Percentiles rank a stretch among this genome's conserved stretches.
Conservation (phyloP, 2,329 filamentous ascomycete species). For the Sclerotinia subarctica region DNA sequence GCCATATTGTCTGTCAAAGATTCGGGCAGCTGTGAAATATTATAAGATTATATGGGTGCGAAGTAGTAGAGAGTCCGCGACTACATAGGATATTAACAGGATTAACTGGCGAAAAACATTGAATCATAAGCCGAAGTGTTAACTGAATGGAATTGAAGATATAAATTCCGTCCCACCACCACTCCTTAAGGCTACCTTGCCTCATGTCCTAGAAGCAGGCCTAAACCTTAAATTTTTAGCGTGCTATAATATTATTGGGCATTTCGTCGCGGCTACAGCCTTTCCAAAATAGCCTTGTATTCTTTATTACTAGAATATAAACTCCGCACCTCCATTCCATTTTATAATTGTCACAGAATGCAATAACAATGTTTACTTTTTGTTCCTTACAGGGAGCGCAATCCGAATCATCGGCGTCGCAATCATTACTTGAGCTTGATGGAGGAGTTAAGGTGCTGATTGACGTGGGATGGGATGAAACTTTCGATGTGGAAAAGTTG, state of each 20-base stretch:
- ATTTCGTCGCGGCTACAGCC: conserved; percentile 16
- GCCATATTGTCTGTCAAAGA: conserved; percentile 19
- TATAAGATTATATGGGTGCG: conserved; percentile 14
- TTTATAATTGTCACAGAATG: conserved; percentile 9
- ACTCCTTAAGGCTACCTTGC: conserved; percentile 21
- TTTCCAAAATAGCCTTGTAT: conserved; percentile 12
- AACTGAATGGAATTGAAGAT: conserved; percentile 12
- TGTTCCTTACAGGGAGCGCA: conserved; percentile 89
- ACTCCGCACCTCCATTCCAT: background rate
- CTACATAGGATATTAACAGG: conserved; percentile 5
- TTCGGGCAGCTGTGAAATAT: conserved; percentile 5
- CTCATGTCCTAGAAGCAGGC: conserved; percentile 10
- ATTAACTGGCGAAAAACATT: conserved; percentile 1
- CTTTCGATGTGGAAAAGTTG: conserved; percentile 78
- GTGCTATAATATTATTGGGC: conserved; percentile 5
- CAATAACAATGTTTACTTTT: conserved; percentile 82
- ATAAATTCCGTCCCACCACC: conserved; percentile 9
- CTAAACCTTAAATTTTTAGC: conserved; percentile 19
- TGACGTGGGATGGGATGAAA: conserved; percentile 94
- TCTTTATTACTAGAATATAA: background rate
- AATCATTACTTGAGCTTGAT: conserved; percentile 95
- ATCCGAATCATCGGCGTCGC: conserved; percentile 79
- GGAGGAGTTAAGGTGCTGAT: conserved; percentile 93
- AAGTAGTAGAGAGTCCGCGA: background rate
- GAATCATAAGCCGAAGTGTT: background rate